These are phyloP conservation scores for Aspergillus alliaceus DNA, from an alignment of 2,329 filamentous ascomycete genomes.

Conservation along the genomic window DNA sequence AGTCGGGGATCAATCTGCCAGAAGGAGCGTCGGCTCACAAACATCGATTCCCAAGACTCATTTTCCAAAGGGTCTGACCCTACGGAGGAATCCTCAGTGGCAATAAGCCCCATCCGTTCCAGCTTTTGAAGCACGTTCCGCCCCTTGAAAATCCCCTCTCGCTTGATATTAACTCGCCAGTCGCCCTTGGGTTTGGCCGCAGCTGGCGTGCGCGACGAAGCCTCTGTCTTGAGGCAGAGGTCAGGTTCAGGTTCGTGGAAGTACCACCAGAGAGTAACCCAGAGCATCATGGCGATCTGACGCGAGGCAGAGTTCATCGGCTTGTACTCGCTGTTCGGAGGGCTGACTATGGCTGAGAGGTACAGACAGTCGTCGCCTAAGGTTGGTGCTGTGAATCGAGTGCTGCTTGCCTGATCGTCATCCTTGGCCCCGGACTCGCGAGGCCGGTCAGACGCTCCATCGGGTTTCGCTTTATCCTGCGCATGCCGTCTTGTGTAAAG, in stretches of 20 bases:
- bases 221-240: slow-evolving; percentile 61
- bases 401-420: slow-evolving; percentile 34
- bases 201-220: slow-evolving; percentile 65
- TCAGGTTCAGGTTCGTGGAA: slow-evolving; percentile 82
- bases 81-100: slow-evolving; percentile 72
- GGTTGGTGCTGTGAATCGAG: slow-evolving; percentile 70
- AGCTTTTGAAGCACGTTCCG: slow-evolving; percentile 84
- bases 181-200: slow-evolving; percentile 75
- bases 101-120: slow-evolving; percentile 86
- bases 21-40: slow-evolving; percentile 75
- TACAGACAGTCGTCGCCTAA: slow-evolving; percentile 78
- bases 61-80: slow-evolving; percentile 60
- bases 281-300: slow-evolving; percentile 95
- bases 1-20: slow-evolving; percentile 89
- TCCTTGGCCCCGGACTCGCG: slow-evolving; percentile 19
- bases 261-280: slow-evolving; percentile 94
- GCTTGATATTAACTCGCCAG: slow-evolving; percentile 81
- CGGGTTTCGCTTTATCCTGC: slow-evolving; percentile 17
- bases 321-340: slow-evolving; percentile 76
- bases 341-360: slow-evolving; percentile 87
- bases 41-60: slow-evolving; percentile 76
- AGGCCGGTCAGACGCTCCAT: slow-evolving; percentile 14
- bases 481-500: slow-evolving; percentile 64
- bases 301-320: slow-evolving; percentile 77
- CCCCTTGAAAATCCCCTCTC: slow-evolving; percentile 84